phyloP scores from a whole-genome alignment of 352 stramenopile genomes.

The Pythium coloratum region DNA sequence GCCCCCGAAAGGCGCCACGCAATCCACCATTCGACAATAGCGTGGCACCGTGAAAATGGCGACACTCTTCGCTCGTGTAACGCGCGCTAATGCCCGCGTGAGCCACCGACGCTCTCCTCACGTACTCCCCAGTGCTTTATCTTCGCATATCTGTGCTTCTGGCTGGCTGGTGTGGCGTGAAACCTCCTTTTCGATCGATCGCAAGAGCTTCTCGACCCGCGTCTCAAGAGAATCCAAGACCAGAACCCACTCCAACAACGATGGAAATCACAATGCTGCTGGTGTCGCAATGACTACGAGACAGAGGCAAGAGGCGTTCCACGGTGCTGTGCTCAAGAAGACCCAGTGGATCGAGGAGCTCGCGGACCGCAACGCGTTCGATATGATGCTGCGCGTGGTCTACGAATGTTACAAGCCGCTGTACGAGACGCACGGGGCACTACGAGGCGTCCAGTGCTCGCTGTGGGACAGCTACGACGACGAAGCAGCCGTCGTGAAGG shows the following conservation, averaged over 20 bases:
- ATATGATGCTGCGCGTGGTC: background rate
- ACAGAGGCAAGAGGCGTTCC: background rate
- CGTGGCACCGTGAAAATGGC: conserved; percentile 1
- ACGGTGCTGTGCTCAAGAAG: background rate
- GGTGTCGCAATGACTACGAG: no score
- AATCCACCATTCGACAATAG: background rate
- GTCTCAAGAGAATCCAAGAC: no score
- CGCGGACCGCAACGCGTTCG: background rate
- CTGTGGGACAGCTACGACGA: background rate
- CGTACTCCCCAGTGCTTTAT: background rate
- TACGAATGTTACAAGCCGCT: background rate
- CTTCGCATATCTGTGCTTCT: background rate
- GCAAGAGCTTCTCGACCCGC: background rate
- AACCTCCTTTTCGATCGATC: background rate
- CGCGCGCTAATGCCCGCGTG: conserved; percentile 3
- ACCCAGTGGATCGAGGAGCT: background rate
- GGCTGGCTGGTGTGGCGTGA: conserved; percentile 9
- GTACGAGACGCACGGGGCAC: background rate
- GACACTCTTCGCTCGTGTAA: conserved; percentile 10
- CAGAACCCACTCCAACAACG: background rate
- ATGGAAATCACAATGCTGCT: background rate
- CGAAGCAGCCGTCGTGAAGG: no score
- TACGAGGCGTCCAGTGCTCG: background rate
- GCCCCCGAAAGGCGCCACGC: background rate
- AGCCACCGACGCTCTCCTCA: background rate